Evolutionary conservation across 2,329 filamentous ascomycete species (phyloP), one percentile per base, ranked within the genome.

Genomic region (Aureobasidium sp.): DNA sequence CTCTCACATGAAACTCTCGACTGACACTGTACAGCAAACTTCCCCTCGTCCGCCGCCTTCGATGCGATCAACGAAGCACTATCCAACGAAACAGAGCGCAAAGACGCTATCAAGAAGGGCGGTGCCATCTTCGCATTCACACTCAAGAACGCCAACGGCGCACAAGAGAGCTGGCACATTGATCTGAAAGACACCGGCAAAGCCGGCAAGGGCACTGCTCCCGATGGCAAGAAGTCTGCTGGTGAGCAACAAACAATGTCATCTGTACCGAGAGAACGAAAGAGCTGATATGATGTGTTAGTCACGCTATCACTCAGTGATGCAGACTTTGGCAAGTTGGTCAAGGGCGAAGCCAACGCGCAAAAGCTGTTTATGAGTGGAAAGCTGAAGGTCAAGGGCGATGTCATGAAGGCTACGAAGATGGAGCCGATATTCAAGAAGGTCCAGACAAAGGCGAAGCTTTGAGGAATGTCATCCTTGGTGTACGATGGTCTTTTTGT

Each of bases 371-470:
- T 97, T 75, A 97, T 98, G 91, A 81, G 81, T n/a, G 93, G 93
- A 64, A 96, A 95, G 79, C 79, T 98, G 67, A 98, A 97, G 86
- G 82, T 97, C 69, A 94, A 90, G 82, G 93, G 93, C 59, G 90
- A 97, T 70, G 83, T 97, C 57, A 97, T 97, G 91, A 96, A 96
- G 81, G 87, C 93, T 32, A 96, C 90, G 56, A 95, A 94, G 83
- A 82, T 96, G 73, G 90, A 96, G 73, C 87, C 89, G 35, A 86
- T 97, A 64, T 75, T 95, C 60, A 90, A 89, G 79, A 93, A 90
- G 79, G 86, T 88, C 32, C 85, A 89, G 76, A 78, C 75, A 64
- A 87, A 88, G 79, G 80, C 88, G 62, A 95, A 95, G 80, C 75
- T 95, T 17, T 53, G 35, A 17, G 24, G 3, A 8, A 6, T 12